Evolutionary conservation across 306 rosid species (phyloP).

Genomic region (Glycyrrhiza uralensis): DNA sequence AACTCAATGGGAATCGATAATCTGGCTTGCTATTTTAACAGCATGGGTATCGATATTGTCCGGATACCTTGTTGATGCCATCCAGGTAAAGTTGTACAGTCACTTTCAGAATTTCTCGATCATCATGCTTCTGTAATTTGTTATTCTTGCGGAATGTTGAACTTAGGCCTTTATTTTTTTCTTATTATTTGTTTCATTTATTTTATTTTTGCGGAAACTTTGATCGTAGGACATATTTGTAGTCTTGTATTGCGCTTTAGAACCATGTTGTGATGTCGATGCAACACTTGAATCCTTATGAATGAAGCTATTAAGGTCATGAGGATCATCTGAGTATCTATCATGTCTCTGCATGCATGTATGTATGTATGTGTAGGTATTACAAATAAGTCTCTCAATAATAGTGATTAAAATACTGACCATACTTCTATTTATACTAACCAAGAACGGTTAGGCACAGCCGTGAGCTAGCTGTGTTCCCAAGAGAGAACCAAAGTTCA

Average conservation of each 20-base stretch:
- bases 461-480: no score
- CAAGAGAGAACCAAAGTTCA: neutral
- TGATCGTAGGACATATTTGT: neutral
- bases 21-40: constrained; percentile 84
- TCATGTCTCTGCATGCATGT: neutral
- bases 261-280: neutral
- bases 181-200: neutral
- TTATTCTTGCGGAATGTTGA: constrained; percentile 12
- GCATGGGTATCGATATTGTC: constrained; percentile 79
- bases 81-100: constrained; percentile 58
- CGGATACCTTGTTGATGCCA: constrained; percentile 86
- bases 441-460: neutral
- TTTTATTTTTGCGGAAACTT: constrained; percentile 5
- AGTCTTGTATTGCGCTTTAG: neutral
- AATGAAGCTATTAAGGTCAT: neutral
- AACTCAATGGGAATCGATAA: constrained; percentile 75
- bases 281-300: neutral
- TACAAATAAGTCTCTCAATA: neutral
- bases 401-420: neutral
- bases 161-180: neutral
- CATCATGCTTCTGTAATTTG: constrained; percentile 7
- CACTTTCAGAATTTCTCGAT: constrained; percentile 9
- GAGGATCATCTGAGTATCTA: neutral
- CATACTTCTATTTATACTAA: neutral
- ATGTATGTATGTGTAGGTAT: no score